phyloP scores from a whole-genome alignment of 2,329 filamentous ascomycete species.

The Trichoderma lentiforme region DNA sequence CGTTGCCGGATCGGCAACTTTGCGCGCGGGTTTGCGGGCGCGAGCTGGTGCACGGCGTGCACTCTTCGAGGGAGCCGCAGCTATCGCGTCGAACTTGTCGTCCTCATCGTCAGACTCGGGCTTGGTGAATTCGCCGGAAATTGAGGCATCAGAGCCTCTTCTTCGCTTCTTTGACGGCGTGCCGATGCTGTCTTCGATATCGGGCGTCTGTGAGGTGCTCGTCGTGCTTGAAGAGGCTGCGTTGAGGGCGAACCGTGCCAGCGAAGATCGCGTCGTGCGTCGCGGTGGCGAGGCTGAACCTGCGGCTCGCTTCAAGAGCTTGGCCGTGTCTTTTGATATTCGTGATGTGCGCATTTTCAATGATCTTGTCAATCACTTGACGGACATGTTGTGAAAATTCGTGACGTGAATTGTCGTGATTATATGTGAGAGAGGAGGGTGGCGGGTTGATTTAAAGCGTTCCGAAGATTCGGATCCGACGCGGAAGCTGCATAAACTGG shows the following conservation, averaged over 20 bases:
- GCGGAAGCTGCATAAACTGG: neutral
- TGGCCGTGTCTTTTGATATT: constrained; percentile 56
- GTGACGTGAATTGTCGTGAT: neutral
- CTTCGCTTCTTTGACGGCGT: constrained; percentile 32
- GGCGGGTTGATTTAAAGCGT: neutral
- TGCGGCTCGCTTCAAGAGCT: constrained; percentile 43
- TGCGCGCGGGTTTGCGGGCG: constrained; percentile 46
- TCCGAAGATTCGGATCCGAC: neutral
- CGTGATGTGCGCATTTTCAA: constrained; percentile 55
- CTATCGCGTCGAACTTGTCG: constrained; percentile 22
- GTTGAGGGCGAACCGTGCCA: constrained; percentile 44
- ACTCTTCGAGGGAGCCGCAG: constrained; percentile 28
- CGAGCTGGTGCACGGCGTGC: constrained; percentile 20
- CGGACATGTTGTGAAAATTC: constrained; percentile 2
- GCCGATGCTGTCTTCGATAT: constrained; percentile 57
- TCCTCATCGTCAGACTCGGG: constrained; percentile 35
- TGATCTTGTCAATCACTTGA: neutral
- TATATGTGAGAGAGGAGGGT: neutral
- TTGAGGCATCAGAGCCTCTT: constrained; percentile 24
- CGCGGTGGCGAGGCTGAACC: constrained; percentile 34
- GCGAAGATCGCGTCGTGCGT: constrained; percentile 47
- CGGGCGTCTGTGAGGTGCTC: constrained; percentile 26
- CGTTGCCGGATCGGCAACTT: constrained; percentile 39
- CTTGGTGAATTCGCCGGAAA: constrained; percentile 33
- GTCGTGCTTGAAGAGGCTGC: constrained; percentile 25